These are phyloP conservation scores for Cerioporus squamosus DNA, from an alignment of 1,284 basidiomycete species.

Conservation along the genomic window DNA sequence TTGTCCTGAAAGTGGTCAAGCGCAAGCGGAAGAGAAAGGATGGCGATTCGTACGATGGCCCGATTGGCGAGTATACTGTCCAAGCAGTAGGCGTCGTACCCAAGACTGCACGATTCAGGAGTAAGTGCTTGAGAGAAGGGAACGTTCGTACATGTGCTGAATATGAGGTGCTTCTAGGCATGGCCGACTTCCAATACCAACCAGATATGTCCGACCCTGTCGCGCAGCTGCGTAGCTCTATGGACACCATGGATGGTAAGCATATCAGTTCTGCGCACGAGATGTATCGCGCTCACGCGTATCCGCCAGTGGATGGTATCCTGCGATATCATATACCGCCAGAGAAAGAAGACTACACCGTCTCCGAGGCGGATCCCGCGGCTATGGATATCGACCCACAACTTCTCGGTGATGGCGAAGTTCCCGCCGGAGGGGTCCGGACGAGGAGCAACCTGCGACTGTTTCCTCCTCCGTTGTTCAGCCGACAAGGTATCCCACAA, in stretches of 20 bases:
- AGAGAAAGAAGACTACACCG: conserved; percentile 66
- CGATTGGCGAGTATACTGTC: conserved; percentile 77
- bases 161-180: conserved; percentile 53
- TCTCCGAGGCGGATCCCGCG: conserved; percentile 27
- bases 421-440: neutral
- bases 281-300: neutral
- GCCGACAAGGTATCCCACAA: conserved; percentile 75
- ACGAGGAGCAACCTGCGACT: conserved; percentile 63
- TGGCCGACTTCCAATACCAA: conserved; percentile 91
- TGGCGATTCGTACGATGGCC: conserved; percentile 37
- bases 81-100: conserved; percentile 78
- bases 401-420: conserved; percentile 22
- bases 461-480: conserved; percentile 86
- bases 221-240: conserved; percentile 67
- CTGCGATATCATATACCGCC: conserved; percentile 67
- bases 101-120: conserved; percentile 89
- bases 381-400: conserved; percentile 43
- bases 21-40: conserved; percentile 54
- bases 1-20: conserved; percentile 82
- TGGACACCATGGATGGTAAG: conserved; percentile 82
- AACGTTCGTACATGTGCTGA: neutral
- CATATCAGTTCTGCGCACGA: neutral
- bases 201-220: conserved; percentile 75
- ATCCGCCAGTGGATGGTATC: conserved; percentile 69
- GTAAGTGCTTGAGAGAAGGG: conserved; percentile 48